Percentiles rank a stretch among this genome's conserved stretches.
Conservation (phyloP, 352 stramenopile genomes). For the Phytophthora fragariae region DNA sequence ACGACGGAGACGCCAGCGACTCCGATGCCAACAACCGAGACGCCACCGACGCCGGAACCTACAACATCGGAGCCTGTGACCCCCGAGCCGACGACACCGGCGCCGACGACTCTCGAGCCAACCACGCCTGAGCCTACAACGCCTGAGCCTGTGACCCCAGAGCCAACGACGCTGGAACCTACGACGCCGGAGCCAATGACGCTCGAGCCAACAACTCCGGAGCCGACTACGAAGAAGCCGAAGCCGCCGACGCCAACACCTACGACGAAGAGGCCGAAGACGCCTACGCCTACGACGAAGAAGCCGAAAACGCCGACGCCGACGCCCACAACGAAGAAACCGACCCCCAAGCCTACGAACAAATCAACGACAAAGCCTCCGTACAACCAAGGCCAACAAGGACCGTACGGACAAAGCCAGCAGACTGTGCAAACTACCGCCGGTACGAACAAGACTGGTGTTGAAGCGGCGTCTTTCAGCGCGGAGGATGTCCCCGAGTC, state of each 20-base stretch:
- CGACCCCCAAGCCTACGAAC: neutral
- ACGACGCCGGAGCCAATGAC: neutral
- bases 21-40: too few species aligned
- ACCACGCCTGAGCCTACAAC: too few species aligned
- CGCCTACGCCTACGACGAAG: neutral
- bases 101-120: too few species aligned
- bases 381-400: conserved; percentile 21
- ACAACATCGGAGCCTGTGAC: too few species aligned
- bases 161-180: neutral
- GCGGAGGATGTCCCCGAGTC: conserved; percentile 13
- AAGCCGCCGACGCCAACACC: neutral
- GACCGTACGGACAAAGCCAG: neutral
- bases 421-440: neutral
- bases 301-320: neutral
- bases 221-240: neutral
- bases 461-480: conserved; percentile 6
- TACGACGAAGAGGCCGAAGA: conserved; percentile 1
- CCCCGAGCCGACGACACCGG: too few species aligned
- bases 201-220: neutral
- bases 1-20: too few species aligned
- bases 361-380: conserved; percentile 18
- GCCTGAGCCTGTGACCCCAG: neutral
- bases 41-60: too few species aligned
- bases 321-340: neutral
- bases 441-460: neutral